phyloP scores from a whole-genome alignment of 176 grass and related monocot species.

The Sorghum bicolor region DNA sequence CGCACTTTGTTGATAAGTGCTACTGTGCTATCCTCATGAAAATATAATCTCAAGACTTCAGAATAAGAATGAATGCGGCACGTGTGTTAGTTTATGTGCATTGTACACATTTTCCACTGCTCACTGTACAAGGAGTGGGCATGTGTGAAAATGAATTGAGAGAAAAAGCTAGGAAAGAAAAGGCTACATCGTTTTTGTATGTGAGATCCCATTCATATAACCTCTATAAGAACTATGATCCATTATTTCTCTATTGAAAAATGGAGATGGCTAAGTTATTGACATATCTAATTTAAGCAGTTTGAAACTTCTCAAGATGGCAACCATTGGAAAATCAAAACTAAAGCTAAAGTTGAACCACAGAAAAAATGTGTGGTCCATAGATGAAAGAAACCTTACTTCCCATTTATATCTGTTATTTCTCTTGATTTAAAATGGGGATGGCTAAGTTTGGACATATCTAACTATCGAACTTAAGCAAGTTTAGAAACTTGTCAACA shows the following conservation, averaged over 20 bases:
- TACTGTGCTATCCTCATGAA: neutral
- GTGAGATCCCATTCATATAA: neutral
- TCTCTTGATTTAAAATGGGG: neutral
- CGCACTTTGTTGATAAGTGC: neutral
- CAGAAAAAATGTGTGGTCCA: neutral
- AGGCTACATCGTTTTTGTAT: neutral
- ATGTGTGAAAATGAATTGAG: neutral
- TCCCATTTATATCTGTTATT: neutral
- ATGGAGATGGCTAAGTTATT: neutral
- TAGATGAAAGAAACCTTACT: neutral
- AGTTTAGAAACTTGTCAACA: neutral
- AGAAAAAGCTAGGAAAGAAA: neutral
- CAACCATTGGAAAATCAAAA: neutral
- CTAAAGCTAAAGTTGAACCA: neutral
- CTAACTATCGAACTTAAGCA: neutral
- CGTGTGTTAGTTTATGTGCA: neutral
- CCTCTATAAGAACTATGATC: neutral
- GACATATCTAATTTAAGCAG: neutral
- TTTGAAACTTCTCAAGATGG: neutral
- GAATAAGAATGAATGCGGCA: neutral
- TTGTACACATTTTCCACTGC: neutral
- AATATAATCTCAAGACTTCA: neutral
- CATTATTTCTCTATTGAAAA: slow-evolving; percentile 22
- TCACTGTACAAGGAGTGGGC: neutral
- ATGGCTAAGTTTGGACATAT: neutral